Percentiles rank a stretch among this genome's conserved stretches.
Conservation (phyloP, 768 basidiomycete species). For the Suillus luteus region DNA sequence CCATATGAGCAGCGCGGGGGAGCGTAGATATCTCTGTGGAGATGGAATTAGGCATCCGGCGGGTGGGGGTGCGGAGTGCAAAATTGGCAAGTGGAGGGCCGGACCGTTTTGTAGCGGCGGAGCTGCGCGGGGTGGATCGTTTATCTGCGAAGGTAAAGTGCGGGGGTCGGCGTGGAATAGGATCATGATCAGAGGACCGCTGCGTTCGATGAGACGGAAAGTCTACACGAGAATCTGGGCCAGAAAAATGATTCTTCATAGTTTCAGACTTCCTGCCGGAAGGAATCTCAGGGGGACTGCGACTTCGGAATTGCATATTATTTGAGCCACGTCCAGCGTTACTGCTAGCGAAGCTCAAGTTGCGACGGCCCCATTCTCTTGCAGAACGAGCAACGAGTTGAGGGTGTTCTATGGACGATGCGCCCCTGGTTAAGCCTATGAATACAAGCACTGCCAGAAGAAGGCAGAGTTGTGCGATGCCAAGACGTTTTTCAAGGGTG, state of each 20-base stretch:
- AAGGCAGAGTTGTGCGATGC: slow-evolving; percentile 84
- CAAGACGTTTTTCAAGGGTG: slow-evolving; percentile 83
- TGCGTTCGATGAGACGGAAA: neutral
- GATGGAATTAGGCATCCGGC: slow-evolving; percentile 23
- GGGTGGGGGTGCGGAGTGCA: slow-evolving; percentile 33
- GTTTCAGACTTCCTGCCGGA: slow-evolving; percentile 15
- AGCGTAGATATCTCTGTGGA: slow-evolving; percentile 31
- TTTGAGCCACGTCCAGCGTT: slow-evolving; percentile 38
- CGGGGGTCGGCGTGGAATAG: neutral
- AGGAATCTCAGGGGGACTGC: slow-evolving; percentile 27
- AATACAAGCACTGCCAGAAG: slow-evolving; percentile 83
- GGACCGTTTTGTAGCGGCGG: neutral
- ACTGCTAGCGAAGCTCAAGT: slow-evolving; percentile 58
- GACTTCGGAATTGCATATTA: slow-evolving; percentile 29
- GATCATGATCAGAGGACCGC: neutral
- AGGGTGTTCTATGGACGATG: slow-evolving; percentile 37
- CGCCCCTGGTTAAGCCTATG: slow-evolving; percentile 81
- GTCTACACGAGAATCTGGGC: neutral
- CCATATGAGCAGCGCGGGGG: slow-evolving; percentile 41
- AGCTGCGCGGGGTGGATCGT: slow-evolving; percentile 2
- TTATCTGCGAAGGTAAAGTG: neutral
- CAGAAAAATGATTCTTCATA: slow-evolving; percentile 5
- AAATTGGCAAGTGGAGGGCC: neutral
- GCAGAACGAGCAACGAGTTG: slow-evolving; percentile 29
- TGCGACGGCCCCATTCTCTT: slow-evolving; percentile 58